phyloP scores from a whole-genome alignment of 495 filamentous ascomycete species.

The Ramalina peruviana region DNA sequence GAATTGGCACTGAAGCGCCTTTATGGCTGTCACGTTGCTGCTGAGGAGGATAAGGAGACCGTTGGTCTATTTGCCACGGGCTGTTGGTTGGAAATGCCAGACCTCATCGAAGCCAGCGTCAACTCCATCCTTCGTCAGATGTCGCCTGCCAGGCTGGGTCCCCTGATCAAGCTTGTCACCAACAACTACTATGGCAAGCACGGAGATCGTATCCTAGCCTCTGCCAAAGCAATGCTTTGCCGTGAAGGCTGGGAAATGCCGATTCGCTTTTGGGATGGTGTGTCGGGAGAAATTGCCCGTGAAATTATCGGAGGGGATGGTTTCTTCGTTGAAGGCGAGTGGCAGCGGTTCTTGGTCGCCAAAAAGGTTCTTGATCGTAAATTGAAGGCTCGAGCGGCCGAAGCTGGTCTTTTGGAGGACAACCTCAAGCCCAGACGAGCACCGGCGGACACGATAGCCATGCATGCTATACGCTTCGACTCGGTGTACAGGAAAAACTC shows the following conservation, averaged over 20 bases:
- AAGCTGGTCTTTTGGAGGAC: slow-evolving; percentile 27
- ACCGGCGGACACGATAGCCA: slow-evolving; percentile 25
- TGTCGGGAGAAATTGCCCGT: slow-evolving; percentile 40
- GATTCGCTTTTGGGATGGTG: slow-evolving; percentile 41
- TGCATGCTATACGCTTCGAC: slow-evolving; percentile 34
- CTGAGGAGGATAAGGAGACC: slow-evolving; percentile 40
- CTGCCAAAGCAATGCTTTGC: slow-evolving; percentile 45
- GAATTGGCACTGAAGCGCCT: slow-evolving; percentile 43
- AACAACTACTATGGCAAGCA: slow-evolving; percentile 43
- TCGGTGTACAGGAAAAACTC: slow-evolving; percentile 30
- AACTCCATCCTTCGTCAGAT: slow-evolving; percentile 40
- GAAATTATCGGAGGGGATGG: slow-evolving; percentile 48
- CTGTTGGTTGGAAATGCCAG: slow-evolving; percentile 46
- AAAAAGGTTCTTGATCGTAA: slow-evolving; percentile 40
- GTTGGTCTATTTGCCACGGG: slow-evolving; percentile 44
- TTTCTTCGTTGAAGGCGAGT: slow-evolving; percentile 44
- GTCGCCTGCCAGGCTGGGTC: slow-evolving; percentile 29
- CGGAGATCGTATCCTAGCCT: slow-evolving; percentile 39
- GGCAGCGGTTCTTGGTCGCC: slow-evolving; percentile 42
- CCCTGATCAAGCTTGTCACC: slow-evolving; percentile 39
- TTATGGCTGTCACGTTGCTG: slow-evolving; percentile 34
- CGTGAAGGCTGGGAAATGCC: slow-evolving; percentile 48
- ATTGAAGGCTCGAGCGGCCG: slow-evolving; percentile 27
- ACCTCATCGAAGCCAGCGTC: slow-evolving; percentile 41
- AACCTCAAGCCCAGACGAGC: slow-evolving; percentile 20